Percentiles rank a stretch among this genome's conserved stretches.
Evolutionary conservation across 176 grass and related monocot genomes (phyloP).

Genomic region (Avena eriantha): DNA sequence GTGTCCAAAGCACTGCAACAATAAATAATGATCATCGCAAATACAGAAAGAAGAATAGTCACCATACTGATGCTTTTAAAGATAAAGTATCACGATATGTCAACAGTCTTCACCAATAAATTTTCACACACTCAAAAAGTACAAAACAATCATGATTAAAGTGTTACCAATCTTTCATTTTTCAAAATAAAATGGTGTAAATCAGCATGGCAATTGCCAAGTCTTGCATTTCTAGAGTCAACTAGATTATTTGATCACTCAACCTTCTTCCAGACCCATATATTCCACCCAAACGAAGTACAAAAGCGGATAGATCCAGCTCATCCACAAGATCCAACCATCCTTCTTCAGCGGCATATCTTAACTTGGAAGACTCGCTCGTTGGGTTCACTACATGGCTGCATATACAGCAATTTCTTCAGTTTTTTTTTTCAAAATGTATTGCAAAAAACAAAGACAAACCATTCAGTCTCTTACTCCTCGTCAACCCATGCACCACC

Average conservation of each 20-base stretch:
- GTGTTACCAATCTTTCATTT: neutral
- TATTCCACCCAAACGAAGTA: conserved; percentile 91
- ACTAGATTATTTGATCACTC: conserved; percentile 20
- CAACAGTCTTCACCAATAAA: neutral
- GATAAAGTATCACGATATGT: neutral
- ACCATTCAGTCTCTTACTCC: conserved; percentile 58
- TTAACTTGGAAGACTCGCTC: conserved; percentile 61
- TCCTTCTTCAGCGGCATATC: conserved; percentile 75
- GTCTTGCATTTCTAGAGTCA: conserved; percentile 3
- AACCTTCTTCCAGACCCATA: conserved; percentile 97
- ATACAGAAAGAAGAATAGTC: neutral
- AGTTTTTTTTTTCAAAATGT: conserved; percentile 10
- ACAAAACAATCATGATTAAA: neutral
- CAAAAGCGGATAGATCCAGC: conserved; percentile 57
- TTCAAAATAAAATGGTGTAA: neutral
- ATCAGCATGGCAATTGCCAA: conserved; percentile 9
- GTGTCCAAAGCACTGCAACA: conserved; percentile 88
- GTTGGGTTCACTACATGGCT: conserved; percentile 73
- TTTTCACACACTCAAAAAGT: neutral
- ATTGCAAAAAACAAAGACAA: conserved; percentile 3
- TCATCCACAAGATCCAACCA: conserved; percentile 61
- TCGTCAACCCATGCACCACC: conserved; percentile 74
- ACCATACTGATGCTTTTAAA: neutral
- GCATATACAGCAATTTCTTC: conserved; percentile 40
- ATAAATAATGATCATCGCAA: conserved; percentile 22